phyloP scores from a whole-genome alignment of 805 yeast species.

The Candida patagonica region DNA sequence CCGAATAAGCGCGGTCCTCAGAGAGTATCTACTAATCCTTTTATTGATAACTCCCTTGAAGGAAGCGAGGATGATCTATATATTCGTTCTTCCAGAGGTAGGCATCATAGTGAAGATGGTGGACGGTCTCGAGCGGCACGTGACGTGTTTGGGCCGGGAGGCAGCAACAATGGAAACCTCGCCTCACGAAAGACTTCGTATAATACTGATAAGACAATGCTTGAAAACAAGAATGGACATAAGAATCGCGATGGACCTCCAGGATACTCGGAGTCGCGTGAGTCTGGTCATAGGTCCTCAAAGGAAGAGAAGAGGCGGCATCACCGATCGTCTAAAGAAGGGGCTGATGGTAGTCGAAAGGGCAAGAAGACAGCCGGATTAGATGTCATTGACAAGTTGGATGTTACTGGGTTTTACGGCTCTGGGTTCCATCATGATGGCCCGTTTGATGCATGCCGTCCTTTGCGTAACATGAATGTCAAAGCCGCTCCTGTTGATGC shows the following conservation, averaged over 20 bases:
- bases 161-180: too few relatives aligned
- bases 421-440: conserved; percentile 97
- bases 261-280: neutral
- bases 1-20: conserved; percentile 10
- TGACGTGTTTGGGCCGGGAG: neutral
- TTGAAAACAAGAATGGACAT: too few relatives aligned
- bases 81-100: neutral
- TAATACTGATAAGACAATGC: too few relatives aligned
- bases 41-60: conserved; percentile 10
- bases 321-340: conserved; percentile 8
- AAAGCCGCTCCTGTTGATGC: conserved; percentile 87
- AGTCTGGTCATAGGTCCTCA: neutral
- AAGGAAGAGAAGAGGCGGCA: conserved; percentile 2
- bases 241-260: too few relatives aligned
- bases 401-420: conserved; percentile 91
- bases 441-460: conserved; percentile 97
- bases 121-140: neutral
- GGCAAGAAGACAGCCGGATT: conserved; percentile 38
- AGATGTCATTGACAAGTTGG: conserved; percentile 90
- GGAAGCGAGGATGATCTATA: neutral
- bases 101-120: conserved; percentile 2
- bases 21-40: conserved; percentile 20
- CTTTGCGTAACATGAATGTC: conserved; percentile 72
- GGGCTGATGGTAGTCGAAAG: conserved; percentile 1
- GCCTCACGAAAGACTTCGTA: too few relatives aligned